Base-by-base conservation (phyloP, 371 early-diverging fungal species). In the Mortierella sp. region DNA sequence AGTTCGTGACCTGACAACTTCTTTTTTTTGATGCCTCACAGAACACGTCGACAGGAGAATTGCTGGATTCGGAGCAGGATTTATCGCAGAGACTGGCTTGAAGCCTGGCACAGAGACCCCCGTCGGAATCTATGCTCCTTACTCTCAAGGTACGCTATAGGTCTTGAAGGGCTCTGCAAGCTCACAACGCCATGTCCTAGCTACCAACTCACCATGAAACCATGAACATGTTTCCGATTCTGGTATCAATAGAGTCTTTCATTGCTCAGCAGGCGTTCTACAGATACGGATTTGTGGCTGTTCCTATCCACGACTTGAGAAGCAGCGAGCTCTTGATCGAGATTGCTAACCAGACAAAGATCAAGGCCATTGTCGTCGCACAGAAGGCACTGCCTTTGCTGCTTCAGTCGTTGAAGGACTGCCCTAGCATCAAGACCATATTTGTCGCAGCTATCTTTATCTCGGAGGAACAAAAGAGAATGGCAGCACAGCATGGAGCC, bases 61-160 rank as follows among this genome's bases (percentile, higher is more conserved):
- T 77, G 53, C 48, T 28, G 78, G 75, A 19, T 83, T 82, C 67
- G 82, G 82, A 43, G 70, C 82, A 3, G 81, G 86, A 51, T 74
- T 85, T 34, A 53, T 83, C 5, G 71, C 74, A 4, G 44, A 78
- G 69, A 88, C 87, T 43, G 85, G 82, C 31, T 71, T 92, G 3
- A 83, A 82, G 19, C 90, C 92, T 54, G 80, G 88, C 75, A 84
- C 89, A n/a, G 89, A 88, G 55, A 79, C 86, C 16, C 89, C 91
- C 76, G 90, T 93, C 10, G 93, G 92, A 57, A 88, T 93, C 73
- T 88, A 89, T 72, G 87, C 90, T 21, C 74, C 79, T 16, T 87
- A 89, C 73, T 91, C 90, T 10, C 76, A 88, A 73, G 87, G 93
- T 91, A 92, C 74, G 21, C 9, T 11, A 3, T 53, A 44, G n/a